These are phyloP conservation scores for Pythium myriotylum DNA, from an alignment of 352 stramenopile genomes.

Conservation along the genomic window DNA sequence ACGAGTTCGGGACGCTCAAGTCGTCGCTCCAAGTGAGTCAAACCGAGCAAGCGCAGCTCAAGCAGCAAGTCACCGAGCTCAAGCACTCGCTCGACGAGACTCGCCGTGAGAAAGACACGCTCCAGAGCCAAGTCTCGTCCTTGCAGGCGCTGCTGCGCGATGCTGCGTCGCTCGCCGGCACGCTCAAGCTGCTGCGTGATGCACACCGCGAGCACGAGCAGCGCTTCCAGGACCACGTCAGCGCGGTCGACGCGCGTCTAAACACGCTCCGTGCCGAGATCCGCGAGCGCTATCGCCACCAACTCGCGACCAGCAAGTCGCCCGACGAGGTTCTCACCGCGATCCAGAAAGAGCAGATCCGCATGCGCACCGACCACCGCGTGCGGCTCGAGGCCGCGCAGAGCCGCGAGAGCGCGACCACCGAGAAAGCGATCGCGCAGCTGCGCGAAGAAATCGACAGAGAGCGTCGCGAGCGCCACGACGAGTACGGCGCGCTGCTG, in stretches of 20 bases:
- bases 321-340: neutral
- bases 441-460: neutral
- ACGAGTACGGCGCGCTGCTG: slow-evolving; percentile 6
- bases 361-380: neutral
- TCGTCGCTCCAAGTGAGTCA: neutral
- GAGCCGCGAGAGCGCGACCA: neutral
- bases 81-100: neutral
- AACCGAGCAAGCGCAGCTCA: neutral
- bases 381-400: neutral
- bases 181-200: slow-evolving; percentile 1
- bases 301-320: neutral
- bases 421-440: neutral
- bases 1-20: neutral
- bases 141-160: slow-evolving; percentile 9
- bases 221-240: slow-evolving; percentile 5
- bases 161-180: slow-evolving; percentile 8
- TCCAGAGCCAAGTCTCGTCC: neutral
- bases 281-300: slow-evolving; percentile 2
- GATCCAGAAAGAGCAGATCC: slow-evolving; percentile 2
- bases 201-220: slow-evolving; percentile 9
- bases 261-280: neutral
- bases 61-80: neutral
- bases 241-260: neutral
- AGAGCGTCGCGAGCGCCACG: neutral
- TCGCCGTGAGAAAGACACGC: neutral